Evolutionary conservation across 2,329 filamentous ascomycete species (phyloP).

Genomic region (Sporothrix globosa): DNA sequence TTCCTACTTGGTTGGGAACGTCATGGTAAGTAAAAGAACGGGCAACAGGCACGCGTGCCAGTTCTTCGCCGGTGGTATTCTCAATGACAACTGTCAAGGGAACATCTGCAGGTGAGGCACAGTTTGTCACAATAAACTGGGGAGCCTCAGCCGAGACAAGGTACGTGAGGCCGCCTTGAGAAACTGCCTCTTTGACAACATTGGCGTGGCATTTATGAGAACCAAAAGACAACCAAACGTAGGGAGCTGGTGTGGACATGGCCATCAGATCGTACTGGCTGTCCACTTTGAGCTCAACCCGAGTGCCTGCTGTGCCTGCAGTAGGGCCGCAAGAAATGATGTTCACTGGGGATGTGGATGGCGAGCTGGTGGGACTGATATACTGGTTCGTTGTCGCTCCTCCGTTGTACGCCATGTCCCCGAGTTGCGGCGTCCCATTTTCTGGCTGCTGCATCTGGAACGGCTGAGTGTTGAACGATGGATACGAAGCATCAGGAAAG

Average conservation of each 20-base stretch:
- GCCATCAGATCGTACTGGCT: slow-evolving; percentile 71
- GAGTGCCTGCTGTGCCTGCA: slow-evolving; percentile 69
- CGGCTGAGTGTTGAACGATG: slow-evolving; percentile 55
- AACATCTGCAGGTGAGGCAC: slow-evolving; percentile 53
- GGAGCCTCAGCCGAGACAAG: slow-evolving; percentile 74
- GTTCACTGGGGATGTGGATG: slow-evolving; percentile 43
- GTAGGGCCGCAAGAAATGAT: slow-evolving; percentile 71
- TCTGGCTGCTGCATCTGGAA: slow-evolving; percentile 55
- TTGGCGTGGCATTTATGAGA: slow-evolving; percentile 70
- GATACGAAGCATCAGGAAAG: slow-evolving; percentile 54
- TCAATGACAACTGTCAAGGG: slow-evolving; percentile 60
- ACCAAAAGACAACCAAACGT: slow-evolving; percentile 75
- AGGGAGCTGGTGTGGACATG: slow-evolving; percentile 58
- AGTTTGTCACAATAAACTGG: slow-evolving; percentile 56
- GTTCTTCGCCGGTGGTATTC: slow-evolving; percentile 55
- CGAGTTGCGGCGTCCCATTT: slow-evolving; percentile 56
- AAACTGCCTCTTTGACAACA: slow-evolving; percentile 58
- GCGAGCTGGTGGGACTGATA: slow-evolving; percentile 46
- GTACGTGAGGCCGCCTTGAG: slow-evolving; percentile 63
- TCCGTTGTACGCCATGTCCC: slow-evolving; percentile 60
- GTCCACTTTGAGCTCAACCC: slow-evolving; percentile 72
- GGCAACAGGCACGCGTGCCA: slow-evolving; percentile 54
- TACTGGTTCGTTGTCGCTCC: slow-evolving; percentile 69
- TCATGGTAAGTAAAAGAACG: slow-evolving; percentile 52
- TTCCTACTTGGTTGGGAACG: slow-evolving; percentile 37